A percentile compares a stretch with the other conserved stretches of the same genome.
Conservation (phyloP, 768 basidiomycete genomes). For the Xerocomellus dryophilus region DNA sequence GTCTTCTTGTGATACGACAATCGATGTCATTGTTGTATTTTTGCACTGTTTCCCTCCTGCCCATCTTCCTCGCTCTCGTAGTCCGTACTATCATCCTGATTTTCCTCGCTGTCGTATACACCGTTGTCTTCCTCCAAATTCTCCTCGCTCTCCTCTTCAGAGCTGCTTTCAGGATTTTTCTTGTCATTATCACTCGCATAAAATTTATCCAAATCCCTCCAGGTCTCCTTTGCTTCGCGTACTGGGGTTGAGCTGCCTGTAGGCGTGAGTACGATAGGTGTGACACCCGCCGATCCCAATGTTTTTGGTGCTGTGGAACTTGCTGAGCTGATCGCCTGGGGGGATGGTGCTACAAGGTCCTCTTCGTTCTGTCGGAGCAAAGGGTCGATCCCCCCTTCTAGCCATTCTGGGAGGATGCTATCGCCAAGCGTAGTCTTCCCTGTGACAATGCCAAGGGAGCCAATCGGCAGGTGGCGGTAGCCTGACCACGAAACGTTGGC, state of each 20-base stretch:
- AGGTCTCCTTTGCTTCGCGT: slow-evolving; percentile 45
- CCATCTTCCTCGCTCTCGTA: slow-evolving; percentile 18
- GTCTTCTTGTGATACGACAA: background rate
- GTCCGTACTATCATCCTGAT: slow-evolving; percentile 25
- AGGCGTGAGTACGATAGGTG: slow-evolving; percentile 60
- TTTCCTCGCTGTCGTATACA: slow-evolving; percentile 29
- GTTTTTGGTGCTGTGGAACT: slow-evolving; percentile 26
- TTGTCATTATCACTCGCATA: slow-evolving; percentile 49
- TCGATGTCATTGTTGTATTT: slow-evolving; percentile 10
- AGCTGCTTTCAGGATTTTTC: slow-evolving; percentile 32
- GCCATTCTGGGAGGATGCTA: slow-evolving; percentile 74
- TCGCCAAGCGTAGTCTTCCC: slow-evolving; percentile 46
- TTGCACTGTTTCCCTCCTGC: slow-evolving; percentile 14
- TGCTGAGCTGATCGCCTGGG: slow-evolving; percentile 42
- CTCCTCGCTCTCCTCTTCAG: slow-evolving; percentile 35
- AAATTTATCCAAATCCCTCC: slow-evolving; percentile 69
- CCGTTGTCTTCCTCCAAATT: slow-evolving; percentile 25
- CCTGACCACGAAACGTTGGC: slow-evolving; percentile 24
- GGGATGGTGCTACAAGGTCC: slow-evolving; percentile 37
- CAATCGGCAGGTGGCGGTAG: slow-evolving; percentile 48
- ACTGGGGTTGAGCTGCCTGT: slow-evolving; percentile 45
- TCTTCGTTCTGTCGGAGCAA: slow-evolving; percentile 68
- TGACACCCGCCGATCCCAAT: slow-evolving; percentile 29
- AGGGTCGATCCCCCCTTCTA: slow-evolving; percentile 80
- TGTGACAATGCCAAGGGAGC: slow-evolving; percentile 62